These are phyloP conservation scores for Gracilaria gracilis DNA, from an alignment of 23 red algal genomes.

Conservation along the genomic window DNA sequence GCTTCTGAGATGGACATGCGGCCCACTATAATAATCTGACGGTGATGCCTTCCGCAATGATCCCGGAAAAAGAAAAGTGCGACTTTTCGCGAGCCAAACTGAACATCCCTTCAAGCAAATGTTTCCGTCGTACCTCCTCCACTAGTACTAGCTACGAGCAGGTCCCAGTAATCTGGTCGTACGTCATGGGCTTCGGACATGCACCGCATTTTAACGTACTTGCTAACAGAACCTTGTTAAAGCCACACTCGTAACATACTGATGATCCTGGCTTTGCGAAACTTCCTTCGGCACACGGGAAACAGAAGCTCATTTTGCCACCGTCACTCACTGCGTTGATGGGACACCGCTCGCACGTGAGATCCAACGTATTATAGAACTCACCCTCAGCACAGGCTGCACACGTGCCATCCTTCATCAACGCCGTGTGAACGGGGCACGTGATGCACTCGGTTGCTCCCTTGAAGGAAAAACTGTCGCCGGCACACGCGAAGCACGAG, in stretches of 20 bases:
- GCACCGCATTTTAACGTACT: neutral
- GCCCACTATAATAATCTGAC: neutral
- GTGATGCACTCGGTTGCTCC: conserved; percentile 18
- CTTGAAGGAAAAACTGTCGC: conserved; percentile 17
- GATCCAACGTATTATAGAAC: conserved; percentile 16
- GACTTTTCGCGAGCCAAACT: too few relatives aligned
- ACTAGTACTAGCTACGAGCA: neutral
- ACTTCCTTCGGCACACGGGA: conserved; percentile 19
- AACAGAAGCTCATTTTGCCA: conserved; percentile 26
- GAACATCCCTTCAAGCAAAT: too few relatives aligned
- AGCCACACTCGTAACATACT: conserved; percentile 3
- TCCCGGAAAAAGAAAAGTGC: neutral
- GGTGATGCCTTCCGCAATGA: neutral
- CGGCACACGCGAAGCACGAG: conserved; percentile 2
- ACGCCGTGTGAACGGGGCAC: conserved; percentile 3
- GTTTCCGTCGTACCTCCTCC: too few relatives aligned
- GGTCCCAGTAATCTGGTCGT: conserved; percentile 6
- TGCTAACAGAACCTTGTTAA: conserved; percentile 16
- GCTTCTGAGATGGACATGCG: too few relatives aligned
- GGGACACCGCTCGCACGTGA: conserved; percentile 12
- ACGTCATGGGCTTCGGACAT: neutral
- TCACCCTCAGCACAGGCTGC: neutral
- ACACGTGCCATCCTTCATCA: conserved; percentile 25
- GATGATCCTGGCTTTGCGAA: conserved; percentile 22
- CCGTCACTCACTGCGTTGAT: conserved; percentile 23